These are phyloP conservation scores for Hyaloscypha variabilis DNA, from an alignment of 495 filamentous ascomycete genomes.

Conservation along the genomic window DNA sequence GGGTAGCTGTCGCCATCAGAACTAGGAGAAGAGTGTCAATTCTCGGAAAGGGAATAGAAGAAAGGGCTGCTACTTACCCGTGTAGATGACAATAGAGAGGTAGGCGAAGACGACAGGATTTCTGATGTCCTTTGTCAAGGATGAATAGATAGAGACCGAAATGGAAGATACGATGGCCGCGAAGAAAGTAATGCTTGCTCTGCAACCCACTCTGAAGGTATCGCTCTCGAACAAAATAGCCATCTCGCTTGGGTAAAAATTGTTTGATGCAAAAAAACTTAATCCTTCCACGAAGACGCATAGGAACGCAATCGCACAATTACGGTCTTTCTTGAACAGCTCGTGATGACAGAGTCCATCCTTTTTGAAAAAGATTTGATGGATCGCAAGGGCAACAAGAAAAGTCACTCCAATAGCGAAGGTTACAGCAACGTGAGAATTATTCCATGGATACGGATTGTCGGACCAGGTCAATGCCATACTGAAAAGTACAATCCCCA, in stretches of 20 bases:
- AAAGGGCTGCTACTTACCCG: no score
- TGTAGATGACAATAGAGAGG: conserved; percentile 31
- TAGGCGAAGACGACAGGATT: conserved; percentile 28
- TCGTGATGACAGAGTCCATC: conserved; percentile 43
- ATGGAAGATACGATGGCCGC: no score
- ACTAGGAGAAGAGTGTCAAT: no score
- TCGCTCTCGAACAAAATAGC: conserved; percentile 35
- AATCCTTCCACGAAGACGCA: conserved; percentile 39
- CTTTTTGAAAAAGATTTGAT: conserved; percentile 36
- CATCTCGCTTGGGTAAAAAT: conserved; percentile 38
- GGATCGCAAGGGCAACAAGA: conserved; percentile 25
- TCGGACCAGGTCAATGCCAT: conserved; percentile 39
- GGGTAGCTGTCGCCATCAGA: conserved; percentile 33
- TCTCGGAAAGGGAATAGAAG: no score
- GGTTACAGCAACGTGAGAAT: conserved; percentile 35
- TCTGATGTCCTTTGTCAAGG: no score
- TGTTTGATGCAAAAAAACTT: conserved; percentile 41
- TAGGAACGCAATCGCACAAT: conserved; percentile 35
- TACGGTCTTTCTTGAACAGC: conserved; percentile 36
- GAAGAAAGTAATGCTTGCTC: conserved; percentile 35
- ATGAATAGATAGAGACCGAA: no score
- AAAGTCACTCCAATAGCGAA: conserved; percentile 36
- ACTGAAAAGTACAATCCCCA: conserved; percentile 36
- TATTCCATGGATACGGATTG: conserved; percentile 40
- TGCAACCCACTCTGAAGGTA: conserved; percentile 27